Base-by-base conservation (phyloP, 345 rosid species). In the Pistacia integerrima region DNA sequence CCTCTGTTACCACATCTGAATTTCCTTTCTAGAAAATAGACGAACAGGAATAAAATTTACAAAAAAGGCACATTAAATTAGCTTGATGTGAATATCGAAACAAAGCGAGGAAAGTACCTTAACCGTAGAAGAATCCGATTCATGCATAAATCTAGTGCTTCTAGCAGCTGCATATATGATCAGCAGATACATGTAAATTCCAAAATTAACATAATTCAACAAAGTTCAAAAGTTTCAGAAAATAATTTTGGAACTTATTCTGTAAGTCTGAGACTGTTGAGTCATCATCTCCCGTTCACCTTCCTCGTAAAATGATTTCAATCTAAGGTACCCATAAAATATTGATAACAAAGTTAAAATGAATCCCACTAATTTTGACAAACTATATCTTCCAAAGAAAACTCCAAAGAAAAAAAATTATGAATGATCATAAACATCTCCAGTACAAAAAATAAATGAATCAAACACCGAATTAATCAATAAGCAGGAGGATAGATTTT, bases 111-210 rank as follows among this genome's bases (percentile, higher is more conserved):
- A n/a, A 80, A 61, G 74, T 74, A 87, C 91, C 91, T 85, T 86
- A 73, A 77, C 62, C 25, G 25, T 52, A 8, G 79, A 79, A 51
- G 86, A 71, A 44, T 90, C 96, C 49, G 93, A 75, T 79, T 92
- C 98, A 68, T 96, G 94, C 99, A 96, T 96, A 30, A 93, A 87
- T 96, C 97, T 46, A 96, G 95, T 46, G 98, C 99, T 82, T 96
- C 97, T 48, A 93, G 90, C 89, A 96, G 74, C 99, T 96, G 91
- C 87, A 78, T 22, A 65, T 48, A 71, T 71, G 56, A 74, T 69
- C 64, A 72, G 62, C 56, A 52, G 73, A 77, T 4, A 60, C 20
- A 65, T 17, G 49, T 65, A 49, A 36, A 66, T 67, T 68, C 49
- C 46, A 64, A 52, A 48, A 76, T 55, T 48, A 13, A 11, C 49